Conservation (phyloP, 108 stramenopile species). For the Pseudonitzschia multiseries region DNA sequence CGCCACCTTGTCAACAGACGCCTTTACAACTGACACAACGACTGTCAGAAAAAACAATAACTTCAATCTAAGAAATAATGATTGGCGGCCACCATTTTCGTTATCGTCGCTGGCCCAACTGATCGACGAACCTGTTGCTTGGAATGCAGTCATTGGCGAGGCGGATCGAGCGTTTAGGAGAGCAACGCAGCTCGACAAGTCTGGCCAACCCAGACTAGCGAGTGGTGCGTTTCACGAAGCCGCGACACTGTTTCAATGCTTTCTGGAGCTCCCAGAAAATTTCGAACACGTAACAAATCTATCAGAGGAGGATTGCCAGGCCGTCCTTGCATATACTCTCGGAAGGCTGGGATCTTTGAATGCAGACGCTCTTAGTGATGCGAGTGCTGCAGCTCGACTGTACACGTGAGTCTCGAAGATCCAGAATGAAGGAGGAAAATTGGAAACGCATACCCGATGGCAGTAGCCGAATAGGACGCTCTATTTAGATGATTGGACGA, state of each 20-base stretch:
- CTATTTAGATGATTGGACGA: background rate
- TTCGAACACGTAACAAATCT: slow-evolving; percentile 78
- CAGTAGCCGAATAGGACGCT: background rate
- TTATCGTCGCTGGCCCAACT: slow-evolving; percentile 7
- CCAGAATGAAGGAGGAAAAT: slow-evolving; percentile 1
- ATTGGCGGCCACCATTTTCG: background rate
- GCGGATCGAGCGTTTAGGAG: slow-evolving; percentile 82
- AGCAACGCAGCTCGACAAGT: slow-evolving; percentile 54
- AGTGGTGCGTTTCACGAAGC: slow-evolving; percentile 78
- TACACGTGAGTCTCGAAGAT: slow-evolving; percentile 36
- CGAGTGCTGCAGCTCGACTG: slow-evolving; percentile 67
- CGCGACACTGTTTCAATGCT: slow-evolving; percentile 86
- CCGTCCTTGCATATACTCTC: slow-evolving; percentile 70
- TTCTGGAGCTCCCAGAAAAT: slow-evolving; percentile 47
- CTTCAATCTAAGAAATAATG: background rate
- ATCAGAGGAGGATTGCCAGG: slow-evolving; percentile 29
- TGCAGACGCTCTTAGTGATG: slow-evolving; percentile 78
- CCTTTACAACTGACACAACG: background rate
- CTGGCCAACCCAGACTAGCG: slow-evolving; percentile 68
- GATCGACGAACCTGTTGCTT: slow-evolving; percentile 17
- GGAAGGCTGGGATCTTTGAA: slow-evolving; percentile 68
- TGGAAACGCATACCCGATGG: background rate
- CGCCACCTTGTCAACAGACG: background rate
- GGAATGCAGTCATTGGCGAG: slow-evolving; percentile 51
- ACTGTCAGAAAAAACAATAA: background rate